Evolutionary conservation across 768 basidiomycete species (phyloP).

Genomic region (Lentinula sp.): DNA sequence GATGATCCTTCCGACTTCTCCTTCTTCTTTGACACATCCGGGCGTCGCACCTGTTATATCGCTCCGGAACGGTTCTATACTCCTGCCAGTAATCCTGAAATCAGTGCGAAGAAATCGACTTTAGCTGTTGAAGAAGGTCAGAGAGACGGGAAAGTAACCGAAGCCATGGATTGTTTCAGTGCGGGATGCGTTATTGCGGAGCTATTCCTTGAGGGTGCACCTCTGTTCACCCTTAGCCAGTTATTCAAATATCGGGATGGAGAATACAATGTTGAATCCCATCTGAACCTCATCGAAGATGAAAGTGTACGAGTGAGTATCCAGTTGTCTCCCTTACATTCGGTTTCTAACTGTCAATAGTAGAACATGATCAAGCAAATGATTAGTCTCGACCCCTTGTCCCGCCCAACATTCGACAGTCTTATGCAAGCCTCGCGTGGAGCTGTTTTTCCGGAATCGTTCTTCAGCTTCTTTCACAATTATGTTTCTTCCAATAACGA

Average conservation of each 20-base stretch:
- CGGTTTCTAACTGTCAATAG: conserved; percentile 20
- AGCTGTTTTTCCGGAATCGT: conserved; percentile 83
- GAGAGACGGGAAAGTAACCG: conserved; percentile 79
- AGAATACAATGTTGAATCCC: conserved; percentile 68
- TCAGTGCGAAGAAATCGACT: conserved; percentile 61
- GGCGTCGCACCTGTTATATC: conserved; percentile 89
- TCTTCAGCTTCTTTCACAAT: conserved; percentile 92
- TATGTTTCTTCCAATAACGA: conserved; percentile 82
- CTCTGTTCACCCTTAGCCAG: conserved; percentile 90
- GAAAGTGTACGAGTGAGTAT: conserved; percentile 69
- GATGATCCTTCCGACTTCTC: conserved; percentile 98
- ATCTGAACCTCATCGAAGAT: conserved; percentile 75
- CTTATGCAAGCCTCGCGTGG: conserved; percentile 72
- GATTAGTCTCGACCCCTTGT: conserved; percentile 74
- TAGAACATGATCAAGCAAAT: conserved; percentile 87
- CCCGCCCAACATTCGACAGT: conserved; percentile 77
- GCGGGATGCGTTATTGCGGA: conserved; percentile 94
- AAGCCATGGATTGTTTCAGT: conserved; percentile 97
- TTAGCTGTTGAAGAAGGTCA: conserved; percentile 53
- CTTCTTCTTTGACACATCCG: conserved; percentile 95
- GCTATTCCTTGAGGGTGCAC: conserved; percentile 90
- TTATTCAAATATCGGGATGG: conserved; percentile 92
- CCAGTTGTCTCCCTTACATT: neutral
- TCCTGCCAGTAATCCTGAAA: conserved; percentile 58
- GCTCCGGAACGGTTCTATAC: conserved; percentile 96